phyloP scores from a whole-genome alignment of 176 grass and related monocot genomes.

The Calamus simplicifolius region DNA sequence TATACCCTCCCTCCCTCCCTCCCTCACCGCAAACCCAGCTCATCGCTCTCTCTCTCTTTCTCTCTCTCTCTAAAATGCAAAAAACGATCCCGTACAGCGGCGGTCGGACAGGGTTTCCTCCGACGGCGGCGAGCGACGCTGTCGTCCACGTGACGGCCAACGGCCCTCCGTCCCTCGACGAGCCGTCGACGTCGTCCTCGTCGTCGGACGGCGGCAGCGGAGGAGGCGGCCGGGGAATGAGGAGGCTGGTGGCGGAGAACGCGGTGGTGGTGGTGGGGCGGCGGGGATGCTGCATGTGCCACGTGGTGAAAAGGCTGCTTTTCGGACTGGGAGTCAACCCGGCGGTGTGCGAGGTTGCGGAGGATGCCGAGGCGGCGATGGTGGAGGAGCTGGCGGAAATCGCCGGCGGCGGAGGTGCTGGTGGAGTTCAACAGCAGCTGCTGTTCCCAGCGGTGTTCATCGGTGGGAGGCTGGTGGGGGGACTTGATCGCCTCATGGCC shows the following conservation, averaged over 20 bases:
- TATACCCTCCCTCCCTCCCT: conserved; percentile 1
- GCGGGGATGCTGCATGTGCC: conserved; percentile 82
- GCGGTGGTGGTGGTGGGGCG: conserved; percentile 62
- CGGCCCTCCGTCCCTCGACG: too few relatives aligned
- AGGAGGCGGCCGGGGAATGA: conserved; percentile 1
- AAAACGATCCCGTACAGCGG: conserved; percentile 73
- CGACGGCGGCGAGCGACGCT: neutral
- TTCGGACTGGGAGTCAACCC: conserved; percentile 88
- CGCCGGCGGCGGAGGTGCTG: conserved; percentile 3
- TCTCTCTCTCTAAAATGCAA: conserved; percentile 32
- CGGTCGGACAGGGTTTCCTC: conserved; percentile 20
- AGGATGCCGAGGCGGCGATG: conserved; percentile 30
- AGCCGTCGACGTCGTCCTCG: neutral
- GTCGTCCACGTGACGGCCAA: neutral
- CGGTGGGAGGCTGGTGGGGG: conserved; percentile 58
- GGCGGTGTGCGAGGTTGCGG: conserved; percentile 59
- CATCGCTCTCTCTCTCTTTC: too few relatives aligned
- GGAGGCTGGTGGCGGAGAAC: conserved; percentile 56
- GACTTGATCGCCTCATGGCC: conserved; percentile 80
- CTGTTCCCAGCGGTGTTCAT: conserved; percentile 73
- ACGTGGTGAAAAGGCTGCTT: conserved; percentile 76
- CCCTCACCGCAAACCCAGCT: neutral
- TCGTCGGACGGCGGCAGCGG: neutral
- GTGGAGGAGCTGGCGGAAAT: conserved; percentile 21
- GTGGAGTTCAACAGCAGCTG: neutral